Evolutionary conservation across 2,329 filamentous ascomycete genomes (phyloP), one percentile per base, ranked within the genome.

Genomic region (Fusarium nisikadoi): DNA sequence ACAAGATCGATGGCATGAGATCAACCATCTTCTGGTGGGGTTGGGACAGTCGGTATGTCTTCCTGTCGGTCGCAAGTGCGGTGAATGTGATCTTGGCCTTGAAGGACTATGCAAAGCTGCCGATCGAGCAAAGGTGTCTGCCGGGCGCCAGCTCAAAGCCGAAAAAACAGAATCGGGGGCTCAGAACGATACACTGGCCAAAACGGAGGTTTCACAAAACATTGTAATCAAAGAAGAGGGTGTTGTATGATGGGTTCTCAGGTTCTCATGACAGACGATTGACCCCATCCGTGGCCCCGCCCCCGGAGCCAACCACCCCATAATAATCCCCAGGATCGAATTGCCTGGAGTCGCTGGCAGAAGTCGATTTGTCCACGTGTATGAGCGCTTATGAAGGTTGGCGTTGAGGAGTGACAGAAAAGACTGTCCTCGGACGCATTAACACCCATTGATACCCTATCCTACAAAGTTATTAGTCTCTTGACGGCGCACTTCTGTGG

Each of bases 21-120:
- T 98, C 80, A 98, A 98, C 81, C 91, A 92, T 83, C 82, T 97
- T 80, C 86, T 98, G 42, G 95, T 98, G 36, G 95, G 95, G 2
- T 86, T 97, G 69, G 95, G 95, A 0, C 95, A 98, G 86, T 93
- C 91, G 2, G 90, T 96, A 27, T 98, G 95, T 79, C 83, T 94
- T 71, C 94, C 94, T 2, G 89, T 95, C 3, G 93, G 93, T 1
- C 86, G 91, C 71, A 90, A 88, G 74, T 99, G 96, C 82, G 94
- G 94, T 23, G 92, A 96, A 53, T 99, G 96, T 82, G 92, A 93
- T 71, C 83, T 98, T 53, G 93, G 93, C 2, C 84, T 92, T 25
- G 86, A 86, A 36, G 93, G 93, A 7, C 81, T 98, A 65, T 99
- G 96, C 83, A 90, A 87, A 79, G 88, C 89, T 16, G 92, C 93